Base-by-base conservation (phyloP, 768 basidiomycete genomes). In the Hygrophorus russula region DNA sequence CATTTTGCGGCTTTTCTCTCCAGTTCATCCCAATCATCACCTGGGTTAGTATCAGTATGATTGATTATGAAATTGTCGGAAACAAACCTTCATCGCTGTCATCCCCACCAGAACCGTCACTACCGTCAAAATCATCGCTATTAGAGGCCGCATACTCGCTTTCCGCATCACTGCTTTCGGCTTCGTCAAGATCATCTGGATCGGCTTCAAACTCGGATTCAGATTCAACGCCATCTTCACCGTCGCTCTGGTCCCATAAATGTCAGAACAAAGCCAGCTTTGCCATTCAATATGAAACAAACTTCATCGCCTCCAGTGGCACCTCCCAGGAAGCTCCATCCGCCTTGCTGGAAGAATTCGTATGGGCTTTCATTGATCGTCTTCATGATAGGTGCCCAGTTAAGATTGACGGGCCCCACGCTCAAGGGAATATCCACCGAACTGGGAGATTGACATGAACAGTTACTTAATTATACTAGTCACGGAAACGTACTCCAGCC, bases 301-400 rank as follows among this genome's bases (percentile, higher is more conserved):
- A 86, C 86, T 57, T 83, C 86, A 11, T 70, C 76, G 24, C 73
- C 83, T 46, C 71, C 74, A 8, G 58, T 63, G 8, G 76, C 68
- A 33, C 82, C 81, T 11, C 82, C 78, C 47, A 98, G 73, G 80
- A 92, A 97, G 45, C 65, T 68, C 94, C 94, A 98, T 29, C 96
- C 96, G n/a, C 91, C 92, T 39, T 82, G 78, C 49, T 83, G 82
- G 79, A 93, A 99, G 68, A 98, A 99, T 20, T 86, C 89, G 51
- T 85, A 80, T 0, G 96, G 92, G 49, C 83, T 89, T 51, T 98
- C 94, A 49, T 96, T 96, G 63, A 97, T 82, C 31, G 90, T 93
- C 63, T 97, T 98, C 91, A 99, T 97, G 59, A 99, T 96, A 2
- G 86, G 87, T 4, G 82, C 81, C 96, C 94, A 99, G 56, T 96